Conservation (phyloP, 768 basidiomycete genomes). For the Gloeophyllum trabeum region DNA sequence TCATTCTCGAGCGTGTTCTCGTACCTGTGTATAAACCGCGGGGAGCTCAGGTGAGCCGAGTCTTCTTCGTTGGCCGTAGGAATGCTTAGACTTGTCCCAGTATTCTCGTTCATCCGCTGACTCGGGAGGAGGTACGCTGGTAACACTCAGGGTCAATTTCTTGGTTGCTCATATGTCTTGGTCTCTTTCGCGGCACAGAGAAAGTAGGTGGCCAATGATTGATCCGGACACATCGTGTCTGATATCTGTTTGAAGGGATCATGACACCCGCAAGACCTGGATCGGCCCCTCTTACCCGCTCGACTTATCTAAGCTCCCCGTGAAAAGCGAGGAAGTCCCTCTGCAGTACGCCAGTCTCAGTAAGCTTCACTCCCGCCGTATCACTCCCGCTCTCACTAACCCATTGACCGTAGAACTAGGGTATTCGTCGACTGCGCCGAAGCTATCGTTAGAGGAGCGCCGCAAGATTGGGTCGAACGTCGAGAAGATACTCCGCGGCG, state of each 20-base stretch:
- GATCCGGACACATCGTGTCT: too few species aligned
- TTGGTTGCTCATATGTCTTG: slow-evolving; percentile 1
- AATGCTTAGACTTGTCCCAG: slow-evolving; percentile 21
- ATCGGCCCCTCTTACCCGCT: slow-evolving; percentile 62
- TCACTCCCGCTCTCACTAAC: not conserved
- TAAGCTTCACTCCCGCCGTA: slow-evolving; percentile 4
- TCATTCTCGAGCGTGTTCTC: slow-evolving; percentile 71
- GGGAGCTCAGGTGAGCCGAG: slow-evolving; percentile 45
- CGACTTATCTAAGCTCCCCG: slow-evolving; percentile 44
- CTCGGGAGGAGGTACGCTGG: slow-evolving; percentile 49
- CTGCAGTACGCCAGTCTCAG: slow-evolving; percentile 47
- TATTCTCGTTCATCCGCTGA: slow-evolving; percentile 65
- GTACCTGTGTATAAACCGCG: slow-evolving; percentile 59
- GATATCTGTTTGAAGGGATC: slow-evolving; percentile 39
- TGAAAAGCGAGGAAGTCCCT: slow-evolving; percentile 42
- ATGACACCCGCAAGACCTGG: slow-evolving; percentile 62
- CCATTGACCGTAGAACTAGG: slow-evolving; percentile 40
- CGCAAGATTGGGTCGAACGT: slow-evolving; percentile 48
- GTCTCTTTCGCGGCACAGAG: slow-evolving; percentile 22
- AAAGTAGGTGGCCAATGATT: slow-evolving; percentile 38
- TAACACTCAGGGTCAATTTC: not conserved
- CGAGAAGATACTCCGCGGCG: slow-evolving; percentile 42
- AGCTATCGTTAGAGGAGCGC: slow-evolving; percentile 48
- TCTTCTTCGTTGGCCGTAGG: not conserved
- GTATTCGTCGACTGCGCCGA: slow-evolving; percentile 43